Evolutionary conservation across 495 filamentous ascomycete species (phyloP), one percentile per base, ranked within the genome.

Genomic region (Poronia punctata): DNA sequence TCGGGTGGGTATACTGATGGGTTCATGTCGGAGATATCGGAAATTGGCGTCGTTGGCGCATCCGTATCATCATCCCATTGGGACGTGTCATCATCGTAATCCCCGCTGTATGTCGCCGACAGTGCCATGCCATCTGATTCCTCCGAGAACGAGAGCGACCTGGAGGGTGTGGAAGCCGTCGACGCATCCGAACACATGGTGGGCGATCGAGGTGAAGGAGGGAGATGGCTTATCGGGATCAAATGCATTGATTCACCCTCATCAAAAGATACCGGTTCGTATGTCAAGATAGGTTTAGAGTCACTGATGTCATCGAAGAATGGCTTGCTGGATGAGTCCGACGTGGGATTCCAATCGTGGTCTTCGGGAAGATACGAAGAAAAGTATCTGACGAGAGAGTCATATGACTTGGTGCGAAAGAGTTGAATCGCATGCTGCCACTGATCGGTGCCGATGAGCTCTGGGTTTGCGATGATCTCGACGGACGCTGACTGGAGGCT

Each of bases 331-430:
- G 31, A 35, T n/a, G 54, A 46, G 19, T 54, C 33, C 24, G 28
- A 33, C 10, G 46, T 38, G 16, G 49, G 45, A 45, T 64, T 53
- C 60, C 63, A 67, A 15, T 56, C 50, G 42, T 66, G 58, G 36
- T 62, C 57, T 6, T 62, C 46, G n/a, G 69, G 69, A 7, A 72
- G 67, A 41, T 71, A 72, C 1, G 65, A 70, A 6, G 67, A 48
- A 52, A 67, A 72, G 47, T 67, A 70, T 34, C 66, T 59, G 31
- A 72, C 69, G 40, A 72, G 65, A n/a, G 69, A 71, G 43, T 72
- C 69, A 11, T 70, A 57, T 11, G 65, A 69, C 49, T 52, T 67
- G n/a, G 69, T 69, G 9, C 69, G 65, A 46, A 72, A 72, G 43
- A 72, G 67, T 40, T 72, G 69, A 4, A 68, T 47, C 15, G 69